phyloP scores from a whole-genome alignment of 2,329 filamentous ascomycete genomes.

The Epichloe gansuensis region DNA sequence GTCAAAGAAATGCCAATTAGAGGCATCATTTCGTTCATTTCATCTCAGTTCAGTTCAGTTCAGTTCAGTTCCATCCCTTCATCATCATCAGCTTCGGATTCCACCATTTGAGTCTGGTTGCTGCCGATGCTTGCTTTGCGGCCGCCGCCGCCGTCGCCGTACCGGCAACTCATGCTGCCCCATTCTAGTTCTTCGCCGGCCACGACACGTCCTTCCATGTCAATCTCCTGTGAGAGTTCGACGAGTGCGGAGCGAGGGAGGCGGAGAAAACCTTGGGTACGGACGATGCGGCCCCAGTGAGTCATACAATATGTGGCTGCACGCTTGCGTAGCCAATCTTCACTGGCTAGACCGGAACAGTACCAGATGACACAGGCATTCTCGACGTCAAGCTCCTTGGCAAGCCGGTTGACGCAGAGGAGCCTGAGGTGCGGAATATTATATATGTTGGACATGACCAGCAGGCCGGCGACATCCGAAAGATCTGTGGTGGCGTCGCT shows the following conservation, averaged over 20 bases:
- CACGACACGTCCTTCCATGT: constrained; percentile 82
- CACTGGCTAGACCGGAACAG: constrained; percentile 75
- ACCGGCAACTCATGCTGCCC: constrained; percentile 36
- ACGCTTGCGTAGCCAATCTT: constrained; percentile 85
- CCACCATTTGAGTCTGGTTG: constrained; percentile 43
- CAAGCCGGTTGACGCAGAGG: constrained; percentile 80
- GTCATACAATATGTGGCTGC: constrained; percentile 81
- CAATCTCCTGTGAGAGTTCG: constrained; percentile 85
- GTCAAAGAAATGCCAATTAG: background rate
- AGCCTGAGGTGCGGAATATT: constrained; percentile 89
- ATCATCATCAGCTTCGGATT: constrained; percentile 47
- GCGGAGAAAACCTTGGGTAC: constrained; percentile 74
- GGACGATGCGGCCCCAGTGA: constrained; percentile 89
- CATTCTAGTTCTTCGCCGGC: constrained; percentile 70
- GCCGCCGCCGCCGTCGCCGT: constrained; percentile 30
- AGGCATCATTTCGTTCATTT: too few relatives aligned
- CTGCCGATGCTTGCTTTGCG: constrained; percentile 51
- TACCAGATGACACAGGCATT: constrained; percentile 96
- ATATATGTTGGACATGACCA: constrained; percentile 97
- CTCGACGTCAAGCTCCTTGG: constrained; percentile 84
- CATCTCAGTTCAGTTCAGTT: constrained; percentile 2
- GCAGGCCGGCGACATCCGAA: constrained; percentile 78
- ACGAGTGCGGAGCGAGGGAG: constrained; percentile 71
- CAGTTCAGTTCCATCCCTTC: constrained; percentile 49
- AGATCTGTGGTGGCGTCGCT: constrained; percentile 66